Evolutionary conservation across 1,284 basidiomycete species (phyloP), one percentile per base, ranked within the genome.

Genomic region (Calocybe gambosa): DNA sequence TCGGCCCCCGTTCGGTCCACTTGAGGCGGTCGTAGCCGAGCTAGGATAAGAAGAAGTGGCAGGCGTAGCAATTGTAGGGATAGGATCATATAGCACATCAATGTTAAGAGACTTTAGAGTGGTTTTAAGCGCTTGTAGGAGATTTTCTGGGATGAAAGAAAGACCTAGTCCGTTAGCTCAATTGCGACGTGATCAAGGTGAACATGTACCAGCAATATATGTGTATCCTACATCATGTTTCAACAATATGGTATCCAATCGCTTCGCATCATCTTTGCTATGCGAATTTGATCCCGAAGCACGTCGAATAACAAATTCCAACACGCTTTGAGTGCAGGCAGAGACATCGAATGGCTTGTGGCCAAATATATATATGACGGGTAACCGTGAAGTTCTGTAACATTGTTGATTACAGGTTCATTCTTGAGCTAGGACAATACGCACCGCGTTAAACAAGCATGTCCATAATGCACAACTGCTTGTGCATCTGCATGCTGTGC

Each of bases 401-500:
- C 16, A 29, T 15, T 6, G 35, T 12, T 33, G 29, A 35, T 23
- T 41, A 9, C 19, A 18, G 7, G 31, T 31, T 34, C 9, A 29
- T 6, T 26, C 28, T 43, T n/a, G 29, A 31, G 3, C 15, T 39
- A n/a, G 21, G 19, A 12, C 25, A 43, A 6, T 29, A 70, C 87
- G 50, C 53, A 90, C 89, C 81, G 78, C 62, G 85, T 93, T 70
- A 99, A 78, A 65, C 96, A 99, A 0, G 95, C 93, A 68, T 97
- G 91, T 0, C 96, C 95, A 59, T 96, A 98, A 62, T 99, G 95
- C 4, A 99, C 85, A 50, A 98, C 75, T 7, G 87, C 78, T 59
- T 98, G 90, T 0, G 94, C 93, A 52, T 94, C 83, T 35, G 95
- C 85, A 62, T 99, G 96, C 53, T 93, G 85, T 4, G 95, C 94